Percentiles rank a stretch among this genome's conserved stretches.
Conservation (phyloP, 345 rosid genomes). For the Triadica sebifera region DNA sequence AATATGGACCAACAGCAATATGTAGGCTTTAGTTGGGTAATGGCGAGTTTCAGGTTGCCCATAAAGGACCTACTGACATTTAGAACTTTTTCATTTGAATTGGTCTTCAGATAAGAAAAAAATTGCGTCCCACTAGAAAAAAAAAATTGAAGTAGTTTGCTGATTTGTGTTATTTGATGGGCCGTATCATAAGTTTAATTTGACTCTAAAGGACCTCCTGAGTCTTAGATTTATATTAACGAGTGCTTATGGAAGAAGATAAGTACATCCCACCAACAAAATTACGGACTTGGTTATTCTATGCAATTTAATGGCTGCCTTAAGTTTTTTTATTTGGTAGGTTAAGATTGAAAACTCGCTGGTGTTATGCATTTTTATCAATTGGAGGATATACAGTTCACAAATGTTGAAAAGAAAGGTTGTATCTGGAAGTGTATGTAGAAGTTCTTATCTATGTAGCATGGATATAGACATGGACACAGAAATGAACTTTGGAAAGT, state of each 20-base stretch:
- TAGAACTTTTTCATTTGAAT: background rate
- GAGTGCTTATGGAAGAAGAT: too few relatives aligned
- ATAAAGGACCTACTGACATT: conserved; percentile 50
- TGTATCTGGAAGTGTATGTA: too few relatives aligned
- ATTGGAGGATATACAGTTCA: background rate
- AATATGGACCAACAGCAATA: conserved; percentile 60
- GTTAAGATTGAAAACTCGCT: background rate
- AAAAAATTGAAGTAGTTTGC: background rate
- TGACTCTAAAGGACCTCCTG: background rate
- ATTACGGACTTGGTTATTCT: too few relatives aligned
- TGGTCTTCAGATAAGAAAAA: background rate
- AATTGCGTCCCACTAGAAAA: background rate
- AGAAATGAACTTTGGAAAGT: too few relatives aligned
- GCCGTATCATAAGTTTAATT: background rate
- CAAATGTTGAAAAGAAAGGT: background rate
- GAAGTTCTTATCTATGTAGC: too few relatives aligned
- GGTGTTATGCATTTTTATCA: too few relatives aligned
- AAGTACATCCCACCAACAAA: background rate
- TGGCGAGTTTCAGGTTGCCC: conserved; percentile 41
- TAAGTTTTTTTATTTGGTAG: background rate
- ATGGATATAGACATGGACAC: too few relatives aligned
- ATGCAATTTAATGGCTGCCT: background rate
- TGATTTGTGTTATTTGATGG: background rate
- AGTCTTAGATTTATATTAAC: background rate
- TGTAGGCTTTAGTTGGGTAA: conserved; percentile 72